Percentiles rank a stretch among this genome's conserved stretches.
phyloP scores from a whole-genome alignment of 2,329 filamentous ascomycete genomes.

The Didymella arachidicola region DNA sequence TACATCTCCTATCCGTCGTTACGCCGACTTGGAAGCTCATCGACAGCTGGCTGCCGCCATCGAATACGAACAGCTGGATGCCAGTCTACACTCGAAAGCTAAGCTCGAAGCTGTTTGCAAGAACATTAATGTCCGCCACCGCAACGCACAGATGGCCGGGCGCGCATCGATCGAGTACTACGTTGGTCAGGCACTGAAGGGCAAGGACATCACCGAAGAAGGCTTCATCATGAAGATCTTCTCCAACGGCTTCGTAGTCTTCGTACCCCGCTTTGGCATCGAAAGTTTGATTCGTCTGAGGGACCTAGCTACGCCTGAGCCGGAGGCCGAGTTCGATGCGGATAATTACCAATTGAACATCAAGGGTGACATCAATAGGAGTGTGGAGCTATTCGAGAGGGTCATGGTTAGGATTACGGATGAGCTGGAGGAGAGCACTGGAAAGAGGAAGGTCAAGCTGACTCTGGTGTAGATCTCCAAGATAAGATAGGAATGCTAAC shows the following conservation, averaged over 20 bases:
- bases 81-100: slow-evolving; percentile 78
- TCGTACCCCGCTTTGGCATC: slow-evolving; percentile 94
- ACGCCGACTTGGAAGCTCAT: slow-evolving; percentile 95
- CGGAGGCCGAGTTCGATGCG: slow-evolving; percentile 82
- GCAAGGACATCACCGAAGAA: slow-evolving; percentile 77
- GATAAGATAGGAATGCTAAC: neutral
- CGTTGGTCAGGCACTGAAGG: slow-evolving; percentile 93
- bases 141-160: slow-evolving; percentile 95
- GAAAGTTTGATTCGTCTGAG: slow-evolving; percentile 87
- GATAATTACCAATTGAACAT: slow-evolving; percentile 81
- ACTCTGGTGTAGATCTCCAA: slow-evolving; percentile 53
- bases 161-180: slow-evolving; percentile 97
- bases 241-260: slow-evolving; percentile 95
- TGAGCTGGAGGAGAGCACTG: slow-evolving; percentile 92
- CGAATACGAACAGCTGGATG: slow-evolving; percentile 85
- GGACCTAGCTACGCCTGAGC: slow-evolving; percentile 78
- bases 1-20: slow-evolving; percentile 94
- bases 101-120: slow-evolving; percentile 94
- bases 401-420: slow-evolving; percentile 89
- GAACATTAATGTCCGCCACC: slow-evolving; percentile 97
- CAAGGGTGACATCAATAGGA: slow-evolving; percentile 62
- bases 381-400: slow-evolving; percentile 89
- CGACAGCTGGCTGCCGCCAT: slow-evolving; percentile 95
- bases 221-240: slow-evolving; percentile 98
- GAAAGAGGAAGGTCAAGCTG: slow-evolving; percentile 89